Base-by-base conservation (phyloP, 495 filamentous ascomycete genomes). In the Chaetomidium leptoderma region DNA sequence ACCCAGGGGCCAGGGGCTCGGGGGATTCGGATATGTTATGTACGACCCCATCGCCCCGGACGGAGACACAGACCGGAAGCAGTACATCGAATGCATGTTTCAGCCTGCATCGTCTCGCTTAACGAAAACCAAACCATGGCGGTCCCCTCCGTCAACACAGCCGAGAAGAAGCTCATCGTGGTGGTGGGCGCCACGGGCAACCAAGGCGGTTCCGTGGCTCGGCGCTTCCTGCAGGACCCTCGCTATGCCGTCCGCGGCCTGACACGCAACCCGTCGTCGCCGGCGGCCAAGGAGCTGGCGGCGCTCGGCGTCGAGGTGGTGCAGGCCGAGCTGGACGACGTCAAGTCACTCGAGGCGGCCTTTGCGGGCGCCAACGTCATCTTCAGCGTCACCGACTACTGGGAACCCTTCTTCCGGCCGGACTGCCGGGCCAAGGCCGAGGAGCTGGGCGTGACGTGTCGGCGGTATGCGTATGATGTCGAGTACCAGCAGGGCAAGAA, bases 401-500 rank as follows among this genome's bases (percentile, higher is more conserved):
- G 74, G 74, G 74, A 76, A 40, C 61, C 72, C 37, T 75, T 71
- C 55, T 71, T 68, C 63, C 64, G 64, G 1, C 63, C 63, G 0
- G 68, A 66, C 61, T 66, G 60, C 56, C 68, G 66, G 14, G 63
- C 55, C 19, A 57, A 50, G 52, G 66, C 66, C 6, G 26, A 23
- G 6, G 58, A 62, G 48, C 56, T 59, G 10, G 66, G 70, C 37
- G 36, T 72, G 4, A 59, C 55, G 17, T 70, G 65, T 60, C 73
- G 75, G 50, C 65, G 71, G 43, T 64, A 75, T 32, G 80, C 75
- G 8, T 80, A 75, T 49, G 72, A 81, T 6, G 57, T 68, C 8
- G 82, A 84, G 65, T 57, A 77, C 11, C 60, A 58, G n/a, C 76
- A 83, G 36, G 79, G 78, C 4, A 77, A 74, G 57, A 83, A 81